Evolutionary conservation across 352 stramenopile species (phyloP), one percentile per base, ranked within the genome.

Genomic region (Phytophthora citrophthora): DNA sequence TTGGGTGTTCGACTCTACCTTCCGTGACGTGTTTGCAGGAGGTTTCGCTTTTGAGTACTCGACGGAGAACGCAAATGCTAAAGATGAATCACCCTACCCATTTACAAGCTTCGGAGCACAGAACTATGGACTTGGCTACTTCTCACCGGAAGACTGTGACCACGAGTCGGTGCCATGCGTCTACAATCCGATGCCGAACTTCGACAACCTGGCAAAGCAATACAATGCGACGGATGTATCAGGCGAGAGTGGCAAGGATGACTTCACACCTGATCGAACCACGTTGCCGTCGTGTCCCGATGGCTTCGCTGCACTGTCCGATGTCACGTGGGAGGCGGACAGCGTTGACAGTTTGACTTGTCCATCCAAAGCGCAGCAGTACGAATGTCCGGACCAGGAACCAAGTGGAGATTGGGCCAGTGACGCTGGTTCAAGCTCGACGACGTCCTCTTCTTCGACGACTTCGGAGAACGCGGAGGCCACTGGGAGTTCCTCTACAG

Each of bases 111-210:
- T 77, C 27, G 83, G 77, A 1, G 70, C 70, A 1, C 68, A 88
- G 54, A 93, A 94, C 56, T 96, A 94, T 39, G 89, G 89, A 8
- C 45, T 95, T 5, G 89, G 89, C 0, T 96, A 92, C 64, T 94
- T 87, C 43, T 77, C 69, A 10, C 87, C 87, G 0, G 74, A 76
- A 10, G 61, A 84, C 31, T 96, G 87, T 45, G 79, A 95, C 34
- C 75, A 93, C 47, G 51, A 72, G 5, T 70, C 57, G 18, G 75
- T 77, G 11, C 41, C 63, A 10, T 96, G 89, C 58, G 63, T 63
- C 11, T 95, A 89, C 67, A 88, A 86, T 27, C 73, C 61, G 3
- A 91, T 90, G 73, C 85, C 85, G n/a, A 91, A 91, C 52, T 95
- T 68, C 54, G 58, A 89, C 8, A 66, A 54, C 29, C 50, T 96